Evolutionary conservation across 169 alveolate genomes (phyloP).

Genomic region (Fabrea salina): DNA sequence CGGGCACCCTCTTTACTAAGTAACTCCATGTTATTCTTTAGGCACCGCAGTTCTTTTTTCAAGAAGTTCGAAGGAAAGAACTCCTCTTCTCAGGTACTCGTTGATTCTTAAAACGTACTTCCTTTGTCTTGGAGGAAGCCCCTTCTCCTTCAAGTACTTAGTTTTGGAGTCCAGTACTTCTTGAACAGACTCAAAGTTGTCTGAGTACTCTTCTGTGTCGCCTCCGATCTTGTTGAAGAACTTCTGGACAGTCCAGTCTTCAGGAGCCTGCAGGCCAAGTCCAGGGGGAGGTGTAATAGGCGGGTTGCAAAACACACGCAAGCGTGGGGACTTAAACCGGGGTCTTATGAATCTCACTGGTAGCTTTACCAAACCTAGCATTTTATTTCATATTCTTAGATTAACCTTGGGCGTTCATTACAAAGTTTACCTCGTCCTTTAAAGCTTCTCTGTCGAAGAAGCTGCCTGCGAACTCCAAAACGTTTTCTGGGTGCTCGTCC

Average conservation of each 20-base stretch:
- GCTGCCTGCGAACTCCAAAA: slow-evolving; percentile 58
- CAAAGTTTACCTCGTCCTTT: slow-evolving; percentile 39
- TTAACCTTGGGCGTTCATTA: too few relatives aligned
- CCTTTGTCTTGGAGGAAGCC: slow-evolving; percentile 12
- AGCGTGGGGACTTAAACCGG: not conserved
- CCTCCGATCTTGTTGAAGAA: slow-evolving; percentile 25
- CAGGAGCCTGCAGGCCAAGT: slow-evolving; percentile 10
- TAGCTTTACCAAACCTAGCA: too few relatives aligned
- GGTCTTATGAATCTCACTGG: not conserved
- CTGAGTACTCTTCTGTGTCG: slow-evolving; percentile 16
- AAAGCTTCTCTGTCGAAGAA: slow-evolving; percentile 58
- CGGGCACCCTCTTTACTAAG: too few relatives aligned
- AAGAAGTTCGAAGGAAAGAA: slow-evolving; percentile 2
- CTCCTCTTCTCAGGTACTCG: slow-evolving; percentile 21
- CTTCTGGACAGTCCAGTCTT: slow-evolving; percentile 18
- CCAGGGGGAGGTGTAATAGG: slow-evolving; percentile 26
- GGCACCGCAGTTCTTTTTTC: slow-evolving; percentile 31
- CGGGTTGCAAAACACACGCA: not conserved
- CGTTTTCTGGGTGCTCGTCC: slow-evolving; percentile 66
- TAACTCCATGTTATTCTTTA: too few relatives aligned
- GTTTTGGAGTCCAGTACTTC: slow-evolving; percentile 14
- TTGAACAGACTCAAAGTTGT: slow-evolving; percentile 16
- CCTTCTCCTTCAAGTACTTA: slow-evolving; percentile 8
- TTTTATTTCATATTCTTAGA: too few relatives aligned
- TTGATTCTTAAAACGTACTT: slow-evolving; percentile 3